Evolutionary conservation across 148 eudicot genomes (phyloP).

Genomic region (Vaccinium myrtillus): DNA sequence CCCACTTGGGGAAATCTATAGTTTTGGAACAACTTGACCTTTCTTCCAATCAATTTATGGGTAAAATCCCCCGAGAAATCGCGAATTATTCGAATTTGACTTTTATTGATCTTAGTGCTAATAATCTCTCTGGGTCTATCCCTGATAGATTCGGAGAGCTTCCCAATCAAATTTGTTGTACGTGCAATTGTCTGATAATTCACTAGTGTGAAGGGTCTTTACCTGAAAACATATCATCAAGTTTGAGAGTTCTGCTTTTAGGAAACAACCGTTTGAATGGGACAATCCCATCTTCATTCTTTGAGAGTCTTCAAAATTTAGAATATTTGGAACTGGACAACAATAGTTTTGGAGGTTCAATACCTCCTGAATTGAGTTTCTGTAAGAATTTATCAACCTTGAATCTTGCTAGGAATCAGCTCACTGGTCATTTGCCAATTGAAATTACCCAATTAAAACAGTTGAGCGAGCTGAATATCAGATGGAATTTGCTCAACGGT

Average conservation of each 20-base stretch:
- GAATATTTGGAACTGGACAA: conserved; percentile 61
- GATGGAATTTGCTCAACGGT: conserved; percentile 47
- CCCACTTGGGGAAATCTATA: conserved; percentile 35
- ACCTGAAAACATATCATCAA: background rate
- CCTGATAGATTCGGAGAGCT: conserved; percentile 45
- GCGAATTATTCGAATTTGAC: conserved; percentile 46
- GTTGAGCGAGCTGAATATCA: too few relatives aligned
- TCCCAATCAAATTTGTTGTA: too few relatives aligned
- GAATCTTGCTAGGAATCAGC: conserved; percentile 50
- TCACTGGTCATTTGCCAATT: conserved; percentile 49
- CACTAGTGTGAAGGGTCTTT: too few relatives aligned
- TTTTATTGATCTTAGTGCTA: conserved; percentile 54
- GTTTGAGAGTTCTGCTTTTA: conserved; percentile 51
- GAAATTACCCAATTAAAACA: conserved; percentile 33
- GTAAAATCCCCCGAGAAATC: conserved; percentile 41
- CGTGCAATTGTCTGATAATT: too few relatives aligned
- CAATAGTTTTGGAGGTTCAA: conserved; percentile 50
- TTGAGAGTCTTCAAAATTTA: conserved; percentile 36
- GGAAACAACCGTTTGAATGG: conserved; percentile 55
- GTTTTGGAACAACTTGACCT: conserved; percentile 55
- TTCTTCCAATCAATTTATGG: conserved; percentile 38
- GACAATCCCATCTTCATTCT: conserved; percentile 35
- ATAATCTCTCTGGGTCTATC: conserved; percentile 42
- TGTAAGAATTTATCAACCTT: conserved; percentile 51
- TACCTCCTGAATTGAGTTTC: conserved; percentile 53